Evolutionary conservation across 345 rosid genomes (phyloP).

Genomic region (Salix caprea): DNA sequence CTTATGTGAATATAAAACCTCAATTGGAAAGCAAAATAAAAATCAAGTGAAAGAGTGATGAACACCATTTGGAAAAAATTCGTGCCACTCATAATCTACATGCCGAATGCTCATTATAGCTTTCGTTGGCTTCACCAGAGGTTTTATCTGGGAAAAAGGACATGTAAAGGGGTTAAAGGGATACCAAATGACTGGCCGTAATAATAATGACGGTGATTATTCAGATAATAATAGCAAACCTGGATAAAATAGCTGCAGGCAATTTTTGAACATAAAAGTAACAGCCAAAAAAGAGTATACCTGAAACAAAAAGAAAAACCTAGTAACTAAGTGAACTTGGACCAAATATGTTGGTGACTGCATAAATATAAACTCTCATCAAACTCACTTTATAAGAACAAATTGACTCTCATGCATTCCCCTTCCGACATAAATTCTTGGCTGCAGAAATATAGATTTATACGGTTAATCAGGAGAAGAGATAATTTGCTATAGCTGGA

Average conservation of each 20-base stretch:
- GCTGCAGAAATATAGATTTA: slow-evolving; percentile 48
- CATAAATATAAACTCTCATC: not conserved
- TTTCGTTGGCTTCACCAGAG: slow-evolving; percentile 85
- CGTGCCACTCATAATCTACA: slow-evolving; percentile 82
- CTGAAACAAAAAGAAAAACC: slow-evolving; percentile 37
- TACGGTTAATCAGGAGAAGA: slow-evolving; percentile 17
- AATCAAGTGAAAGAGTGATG: slow-evolving; percentile 1
- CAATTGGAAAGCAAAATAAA: slow-evolving; percentile 8
- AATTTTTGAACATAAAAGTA: slow-evolving; percentile 67
- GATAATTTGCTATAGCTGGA: not conserved
- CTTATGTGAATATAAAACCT: slow-evolving; percentile 10
- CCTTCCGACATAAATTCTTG: slow-evolving; percentile 87
- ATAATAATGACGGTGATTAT: not conserved
- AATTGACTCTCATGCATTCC: slow-evolving; percentile 99
- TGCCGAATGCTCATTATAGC: slow-evolving; percentile 67
- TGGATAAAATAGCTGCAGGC: slow-evolving; percentile 77
- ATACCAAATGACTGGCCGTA: not conserved
- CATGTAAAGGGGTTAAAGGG: not conserved
- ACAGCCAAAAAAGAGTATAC: slow-evolving; percentile 85
- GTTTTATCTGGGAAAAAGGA: slow-evolving; percentile 51
- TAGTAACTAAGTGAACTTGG: slow-evolving; percentile 1
- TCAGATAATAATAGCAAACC: slow-evolving; percentile 34
- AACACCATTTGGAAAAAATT: slow-evolving; percentile 77
- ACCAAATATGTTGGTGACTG: slow-evolving; percentile 8
- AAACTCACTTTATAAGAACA: slow-evolving; percentile 78